Evolutionary conservation across 441 rosid species (phyloP), one percentile per base, ranked within the genome.

Genomic region (Adansonia gregorii): DNA sequence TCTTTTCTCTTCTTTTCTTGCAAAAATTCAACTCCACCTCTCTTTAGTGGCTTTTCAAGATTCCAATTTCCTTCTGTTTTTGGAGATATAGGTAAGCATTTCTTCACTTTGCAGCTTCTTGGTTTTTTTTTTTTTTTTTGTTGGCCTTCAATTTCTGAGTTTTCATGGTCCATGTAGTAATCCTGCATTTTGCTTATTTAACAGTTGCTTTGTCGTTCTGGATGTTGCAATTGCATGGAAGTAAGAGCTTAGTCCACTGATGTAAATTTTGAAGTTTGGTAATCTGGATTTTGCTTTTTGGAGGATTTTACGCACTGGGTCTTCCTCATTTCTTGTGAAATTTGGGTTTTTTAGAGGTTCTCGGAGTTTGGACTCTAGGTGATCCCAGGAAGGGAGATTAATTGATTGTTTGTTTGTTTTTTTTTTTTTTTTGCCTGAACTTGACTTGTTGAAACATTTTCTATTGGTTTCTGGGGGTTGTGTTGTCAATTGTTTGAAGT

Each of bases 111-210:
- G 73, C 59, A 12, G 55, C 72, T 75, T 73, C 75, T 74, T 55
- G 67, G 73, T 60, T 15, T 52, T 66, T 48, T 51, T 52, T 51
- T 10, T 24, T 68, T 6, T 56, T 52, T 49, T 48, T 46, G 1
- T 27, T 27, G 35, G 1, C 2, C 2, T 27, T 27, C 35, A 31
- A 15, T 24, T 66, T 5, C 59, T 48, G 1, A 24, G 46, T 3
- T 41, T 80, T 85, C 61, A 35, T 27, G 35, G 35, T 54, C 58
- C 41, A 72, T 78, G 78, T 77, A 80, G 84, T 79, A 41, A 10
- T 86, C 85, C 85, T 75, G 78, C 87, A 82, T 83, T 76, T 76
- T 10, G 61, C 20, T 24, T 15, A 58, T 75, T 27, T n/a, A 8
- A 9, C 11, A 27, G 54, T 76, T 74, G 74, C 20, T 70, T 51